phyloP scores from a whole-genome alignment of 2,329 filamentous ascomycete genomes.

The Pseudogymnoascus sp. region DNA sequence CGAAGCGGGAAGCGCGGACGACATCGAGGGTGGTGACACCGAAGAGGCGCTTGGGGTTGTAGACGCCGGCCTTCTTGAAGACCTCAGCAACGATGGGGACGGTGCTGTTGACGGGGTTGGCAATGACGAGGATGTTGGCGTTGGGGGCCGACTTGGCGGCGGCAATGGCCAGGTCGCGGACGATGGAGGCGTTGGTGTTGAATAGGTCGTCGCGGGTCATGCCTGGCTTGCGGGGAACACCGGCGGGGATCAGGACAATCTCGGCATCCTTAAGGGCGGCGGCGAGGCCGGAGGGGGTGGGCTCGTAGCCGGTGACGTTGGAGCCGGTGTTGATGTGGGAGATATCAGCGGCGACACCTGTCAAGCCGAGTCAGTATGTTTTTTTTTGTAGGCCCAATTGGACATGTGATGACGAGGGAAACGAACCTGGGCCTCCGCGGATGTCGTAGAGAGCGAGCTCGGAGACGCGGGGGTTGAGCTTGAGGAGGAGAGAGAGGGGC shows the following conservation, averaged over 20 bases:
- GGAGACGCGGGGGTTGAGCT: slow-evolving; percentile 92
- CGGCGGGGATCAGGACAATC: slow-evolving; percentile 94
- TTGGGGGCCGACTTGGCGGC: slow-evolving; percentile 80
- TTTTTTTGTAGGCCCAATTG: slow-evolving; percentile 13
- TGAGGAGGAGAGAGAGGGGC: slow-evolving; percentile 92
- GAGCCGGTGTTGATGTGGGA: slow-evolving; percentile 99
- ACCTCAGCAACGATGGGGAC: slow-evolving; percentile 96
- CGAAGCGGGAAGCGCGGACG: slow-evolving; percentile 95
- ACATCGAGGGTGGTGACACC: slow-evolving; percentile 99
- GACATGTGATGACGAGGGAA: slow-evolving; percentile 8
- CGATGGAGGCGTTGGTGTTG: slow-evolving; percentile 99
- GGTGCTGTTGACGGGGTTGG: slow-evolving; percentile 99
- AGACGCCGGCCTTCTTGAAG: slow-evolving; percentile 90
- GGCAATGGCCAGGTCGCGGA: slow-evolving; percentile 95
- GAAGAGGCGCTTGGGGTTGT: slow-evolving; percentile 98
- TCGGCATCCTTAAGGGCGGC: slow-evolving; percentile 78
- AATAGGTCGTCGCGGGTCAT: slow-evolving; percentile 99
- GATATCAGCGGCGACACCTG: slow-evolving; percentile 96
- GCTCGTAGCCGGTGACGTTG: slow-evolving; percentile 81
- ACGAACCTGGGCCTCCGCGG: slow-evolving; percentile 81
- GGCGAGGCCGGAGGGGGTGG: slow-evolving; percentile 66
- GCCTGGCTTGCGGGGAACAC: slow-evolving; percentile 90
- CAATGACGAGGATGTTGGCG: slow-evolving; percentile 94
- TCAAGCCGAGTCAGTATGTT: slow-evolving; percentile 19
- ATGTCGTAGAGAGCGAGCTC: slow-evolving; percentile 98